Evolutionary conservation across 176 grass and related monocot species (phyloP).

Genomic region (Bonia amplexicaulis): DNA sequence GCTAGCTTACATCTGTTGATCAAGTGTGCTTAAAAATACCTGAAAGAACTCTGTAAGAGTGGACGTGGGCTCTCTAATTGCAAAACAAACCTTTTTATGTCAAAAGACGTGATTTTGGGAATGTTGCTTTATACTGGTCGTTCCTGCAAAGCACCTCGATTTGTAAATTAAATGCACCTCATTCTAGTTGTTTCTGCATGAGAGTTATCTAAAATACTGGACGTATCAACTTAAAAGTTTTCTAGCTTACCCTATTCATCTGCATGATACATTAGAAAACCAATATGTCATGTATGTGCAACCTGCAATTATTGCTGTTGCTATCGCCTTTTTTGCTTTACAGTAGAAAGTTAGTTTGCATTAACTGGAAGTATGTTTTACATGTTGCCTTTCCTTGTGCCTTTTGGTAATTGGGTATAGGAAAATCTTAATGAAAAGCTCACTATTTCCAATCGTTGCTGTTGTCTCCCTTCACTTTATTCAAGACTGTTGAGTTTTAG

Average conservation of each 20-base stretch:
- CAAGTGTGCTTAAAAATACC: background rate
- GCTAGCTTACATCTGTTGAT: background rate
- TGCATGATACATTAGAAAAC: background rate
- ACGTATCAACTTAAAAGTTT: slow-evolving; percentile 10
- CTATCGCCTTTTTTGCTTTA: slow-evolving; percentile 13
- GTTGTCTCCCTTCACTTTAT: background rate
- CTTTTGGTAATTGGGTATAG: background rate
- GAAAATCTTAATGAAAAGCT: background rate
- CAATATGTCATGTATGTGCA: background rate
- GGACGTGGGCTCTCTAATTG: background rate
- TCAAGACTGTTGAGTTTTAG: background rate
- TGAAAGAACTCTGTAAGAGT: background rate
- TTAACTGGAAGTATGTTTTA: background rate
- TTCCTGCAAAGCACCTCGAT: background rate
- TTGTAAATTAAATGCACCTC: background rate
- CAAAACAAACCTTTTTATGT: slow-evolving; percentile 15
- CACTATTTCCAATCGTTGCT: background rate
- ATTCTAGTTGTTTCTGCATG: background rate
- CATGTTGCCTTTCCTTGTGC: background rate
- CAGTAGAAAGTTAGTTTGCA: background rate
- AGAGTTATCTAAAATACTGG: background rate
- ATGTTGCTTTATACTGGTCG: background rate
- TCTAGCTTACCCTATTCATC: background rate
- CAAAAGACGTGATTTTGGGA: background rate
- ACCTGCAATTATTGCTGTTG: slow-evolving; percentile 3